These are phyloP conservation scores for Stellera chamaejasme DNA, from an alignment of 345 rosid species.

Conservation along the genomic window DNA sequence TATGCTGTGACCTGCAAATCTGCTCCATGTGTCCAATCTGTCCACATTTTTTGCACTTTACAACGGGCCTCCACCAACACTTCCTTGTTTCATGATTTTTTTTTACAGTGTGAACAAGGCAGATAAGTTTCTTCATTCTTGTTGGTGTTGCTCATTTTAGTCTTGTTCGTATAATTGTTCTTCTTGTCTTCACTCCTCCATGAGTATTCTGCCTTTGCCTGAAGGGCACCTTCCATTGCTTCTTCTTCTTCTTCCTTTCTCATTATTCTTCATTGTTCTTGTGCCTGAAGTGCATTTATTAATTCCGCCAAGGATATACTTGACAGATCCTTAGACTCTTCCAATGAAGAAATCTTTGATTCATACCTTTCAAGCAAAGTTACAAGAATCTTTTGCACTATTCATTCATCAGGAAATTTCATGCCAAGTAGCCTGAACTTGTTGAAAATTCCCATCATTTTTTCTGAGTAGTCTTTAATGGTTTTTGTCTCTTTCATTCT, in stretches of 20 bases:
- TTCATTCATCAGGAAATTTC: too few relatives aligned
- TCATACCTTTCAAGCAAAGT: too few relatives aligned
- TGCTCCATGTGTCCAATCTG: too few relatives aligned
- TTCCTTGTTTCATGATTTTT: background rate
- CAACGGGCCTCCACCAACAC: too few relatives aligned
- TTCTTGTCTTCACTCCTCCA: background rate
- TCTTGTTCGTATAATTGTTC: background rate
- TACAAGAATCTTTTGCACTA: too few relatives aligned
- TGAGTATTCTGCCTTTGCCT: background rate
- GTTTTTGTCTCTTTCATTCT: background rate
- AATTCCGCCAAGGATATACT: conserved; percentile 1
- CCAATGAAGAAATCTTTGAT: background rate
- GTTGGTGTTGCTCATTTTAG: background rate
- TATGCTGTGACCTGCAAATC: too few relatives aligned
- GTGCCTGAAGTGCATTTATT: background rate
- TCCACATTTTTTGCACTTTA: too few relatives aligned
- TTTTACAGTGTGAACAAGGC: background rate
- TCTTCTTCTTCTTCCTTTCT: background rate
- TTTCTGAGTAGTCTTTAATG: background rate
- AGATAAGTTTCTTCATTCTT: background rate
- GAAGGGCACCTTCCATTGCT: background rate
- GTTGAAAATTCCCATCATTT: background rate
- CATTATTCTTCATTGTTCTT: too few relatives aligned
- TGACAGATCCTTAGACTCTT: background rate
- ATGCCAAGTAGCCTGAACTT: too few relatives aligned